A percentile compares a stretch with the other conserved stretches of the same genome.
Evolutionary conservation across 2,329 filamentous ascomycete species (phyloP).

Genomic region (Aureobasidium namibiae): DNA sequence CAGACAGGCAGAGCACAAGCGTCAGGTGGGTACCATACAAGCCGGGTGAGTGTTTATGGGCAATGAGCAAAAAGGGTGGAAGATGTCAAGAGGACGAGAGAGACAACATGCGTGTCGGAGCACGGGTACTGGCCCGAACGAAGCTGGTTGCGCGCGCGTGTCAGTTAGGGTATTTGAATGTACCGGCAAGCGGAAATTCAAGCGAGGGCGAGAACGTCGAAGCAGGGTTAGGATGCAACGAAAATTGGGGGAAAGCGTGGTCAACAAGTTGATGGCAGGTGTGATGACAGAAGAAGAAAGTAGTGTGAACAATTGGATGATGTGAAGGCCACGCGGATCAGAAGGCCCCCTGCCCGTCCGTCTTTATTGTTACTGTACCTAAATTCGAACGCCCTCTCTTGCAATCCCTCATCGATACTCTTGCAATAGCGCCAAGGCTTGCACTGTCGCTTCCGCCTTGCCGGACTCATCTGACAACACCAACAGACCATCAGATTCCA

Average conservation of each 20-base stretch:
- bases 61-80: neutral
- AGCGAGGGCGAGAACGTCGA: slow-evolving; percentile 10
- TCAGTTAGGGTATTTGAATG: slow-evolving; percentile 9
- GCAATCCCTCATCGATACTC: slow-evolving; percentile 2
- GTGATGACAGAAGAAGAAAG: neutral
- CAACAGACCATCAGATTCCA: neutral
- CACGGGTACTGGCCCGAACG: slow-evolving; percentile 8
- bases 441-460: slow-evolving; percentile 8
- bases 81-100: neutral
- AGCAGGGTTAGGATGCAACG: neutral
- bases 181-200: slow-evolving; percentile 9
- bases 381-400: slow-evolving; percentile 11
- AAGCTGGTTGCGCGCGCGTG: slow-evolving; percentile 7
- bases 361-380: slow-evolving; percentile 6
- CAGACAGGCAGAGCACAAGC: neutral
- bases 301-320: neutral
- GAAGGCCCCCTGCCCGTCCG: slow-evolving; percentile 1
- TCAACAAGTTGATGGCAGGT: neutral
- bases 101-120: slow-evolving; percentile 13
- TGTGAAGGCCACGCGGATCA: neutral
- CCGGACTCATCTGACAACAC: slow-evolving; percentile 7
- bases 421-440: slow-evolving; percentile 10
- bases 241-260: neutral
- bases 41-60: neutral
- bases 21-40: neutral